A percentile compares a stretch with the other conserved stretches of the same genome.
phyloP scores from a whole-genome alignment of 2,329 filamentous ascomycete genomes.

The Stachybotrys chlorohalonatus region DNA sequence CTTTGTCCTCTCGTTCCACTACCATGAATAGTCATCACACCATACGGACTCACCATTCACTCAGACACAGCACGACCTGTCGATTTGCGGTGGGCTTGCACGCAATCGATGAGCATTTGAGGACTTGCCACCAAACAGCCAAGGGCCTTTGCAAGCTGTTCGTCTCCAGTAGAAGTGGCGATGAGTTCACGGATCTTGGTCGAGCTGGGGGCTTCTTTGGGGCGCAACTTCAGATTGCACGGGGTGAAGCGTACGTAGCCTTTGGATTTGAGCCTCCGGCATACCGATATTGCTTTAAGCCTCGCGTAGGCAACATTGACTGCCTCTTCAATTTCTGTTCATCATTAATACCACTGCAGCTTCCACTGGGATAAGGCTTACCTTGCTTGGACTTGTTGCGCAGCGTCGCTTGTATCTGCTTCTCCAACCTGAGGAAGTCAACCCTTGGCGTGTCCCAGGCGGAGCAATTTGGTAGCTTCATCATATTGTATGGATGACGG shows the following conservation, averaged over 20 bases:
- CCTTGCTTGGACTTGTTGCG: constrained; percentile 1
- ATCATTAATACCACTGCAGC: background rate
- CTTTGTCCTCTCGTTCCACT: too few relatives aligned
- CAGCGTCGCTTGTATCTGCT: constrained; percentile 4
- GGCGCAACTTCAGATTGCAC: background rate
- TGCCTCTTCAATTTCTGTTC: background rate
- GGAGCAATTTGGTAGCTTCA: constrained; percentile 10
- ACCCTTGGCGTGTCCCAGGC: constrained; percentile 8
- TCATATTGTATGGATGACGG: constrained; percentile 10
- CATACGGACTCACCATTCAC: too few relatives aligned
- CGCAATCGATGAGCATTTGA: background rate
- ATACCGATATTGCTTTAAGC: constrained; percentile 5
- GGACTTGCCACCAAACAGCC: background rate
- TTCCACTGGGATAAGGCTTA: background rate
- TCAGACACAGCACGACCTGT: too few relatives aligned
- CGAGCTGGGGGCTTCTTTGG: constrained; percentile 10
- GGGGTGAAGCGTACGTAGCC: constrained; percentile 11
- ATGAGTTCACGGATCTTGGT: constrained; percentile 13
- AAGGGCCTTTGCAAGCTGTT: background rate
- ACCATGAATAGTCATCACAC: too few relatives aligned
- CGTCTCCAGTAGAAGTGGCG: background rate
- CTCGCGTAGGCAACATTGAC: background rate
- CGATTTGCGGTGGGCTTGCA: background rate
- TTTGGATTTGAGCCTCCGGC: constrained; percentile 6
- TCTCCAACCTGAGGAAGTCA: constrained; percentile 4